A percentile compares a stretch with the other conserved stretches of the same genome.
Evolutionary conservation across 2,329 filamentous ascomycete genomes (phyloP).

Genomic region (Claviceps purpurea): DNA sequence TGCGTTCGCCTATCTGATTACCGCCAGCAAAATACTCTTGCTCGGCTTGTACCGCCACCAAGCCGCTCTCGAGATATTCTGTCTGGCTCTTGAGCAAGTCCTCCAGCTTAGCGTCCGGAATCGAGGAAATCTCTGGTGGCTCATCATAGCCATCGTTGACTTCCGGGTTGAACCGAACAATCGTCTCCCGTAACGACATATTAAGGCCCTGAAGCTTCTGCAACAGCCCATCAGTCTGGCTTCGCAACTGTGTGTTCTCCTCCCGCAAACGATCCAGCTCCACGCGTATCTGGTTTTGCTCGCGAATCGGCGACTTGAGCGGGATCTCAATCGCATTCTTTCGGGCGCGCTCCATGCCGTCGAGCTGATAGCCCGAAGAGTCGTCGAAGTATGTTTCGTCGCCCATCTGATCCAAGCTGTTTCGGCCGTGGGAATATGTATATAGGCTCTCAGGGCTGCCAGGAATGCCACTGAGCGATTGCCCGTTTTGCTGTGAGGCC

Average conservation of each 20-base stretch:
- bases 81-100: constrained; percentile 44
- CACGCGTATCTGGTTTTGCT: constrained; percentile 37
- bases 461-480: constrained; percentile 45
- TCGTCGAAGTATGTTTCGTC: constrained; percentile 63
- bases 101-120: constrained; percentile 25
- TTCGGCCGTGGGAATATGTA: constrained; percentile 48
- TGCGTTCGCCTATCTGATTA: constrained; percentile 33
- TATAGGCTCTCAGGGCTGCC: constrained; percentile 68
- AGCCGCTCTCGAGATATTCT: constrained; percentile 55
- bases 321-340: constrained; percentile 42
- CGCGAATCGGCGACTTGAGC: constrained; percentile 41
- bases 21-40: constrained; percentile 27
- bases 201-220: constrained; percentile 56
- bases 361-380: constrained; percentile 57
- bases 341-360: constrained; percentile 40
- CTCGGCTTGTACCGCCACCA: constrained; percentile 47
- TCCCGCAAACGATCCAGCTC: constrained; percentile 33
- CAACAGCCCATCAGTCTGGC: constrained; percentile 19
- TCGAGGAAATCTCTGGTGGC: constrained; percentile 22
- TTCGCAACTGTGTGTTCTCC: constrained; percentile 27
- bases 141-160: constrained; percentile 32
- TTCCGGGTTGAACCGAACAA: constrained; percentile 48
- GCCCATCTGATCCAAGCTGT: constrained; percentile 40
- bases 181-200: constrained; percentile 49
- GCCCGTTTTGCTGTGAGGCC: constrained; percentile 26